A percentile compares a stretch with the other conserved stretches of the same genome.
Evolutionary conservation across 225 moss, liverwort and hornwort species (phyloP).

Genomic region (Takakia lepidozioides): DNA sequence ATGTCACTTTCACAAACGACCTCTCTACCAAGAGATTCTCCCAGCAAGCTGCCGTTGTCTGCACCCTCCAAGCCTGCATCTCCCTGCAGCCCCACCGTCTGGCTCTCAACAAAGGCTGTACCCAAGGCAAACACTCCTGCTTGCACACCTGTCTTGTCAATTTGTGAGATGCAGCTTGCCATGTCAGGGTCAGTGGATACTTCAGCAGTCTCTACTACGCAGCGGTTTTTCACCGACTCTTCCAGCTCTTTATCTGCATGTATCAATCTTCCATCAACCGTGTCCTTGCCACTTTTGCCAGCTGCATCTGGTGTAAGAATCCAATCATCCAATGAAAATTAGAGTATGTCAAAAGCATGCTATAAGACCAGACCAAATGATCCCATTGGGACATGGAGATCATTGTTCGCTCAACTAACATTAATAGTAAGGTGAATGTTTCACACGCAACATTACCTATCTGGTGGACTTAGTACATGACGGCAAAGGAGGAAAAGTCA

Average conservation of each 20-base stretch:
- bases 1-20: slow-evolving; percentile 42
- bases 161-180: slow-evolving; percentile 49
- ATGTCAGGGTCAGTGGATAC: slow-evolving; percentile 10
- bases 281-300: too few relatives aligned
- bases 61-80: slow-evolving; percentile 35
- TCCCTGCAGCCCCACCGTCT: slow-evolving; percentile 34
- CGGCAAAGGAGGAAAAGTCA: too few relatives aligned
- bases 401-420: too few relatives aligned
- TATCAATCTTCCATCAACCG: slow-evolving; percentile 27
- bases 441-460: too few relatives aligned
- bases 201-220: slow-evolving; percentile 27
- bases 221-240: slow-evolving; percentile 32
- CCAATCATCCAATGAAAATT: too few relatives aligned
- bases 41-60: slow-evolving; percentile 28
- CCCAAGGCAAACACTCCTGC: slow-evolving; percentile 29
- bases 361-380: too few relatives aligned
- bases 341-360: too few relatives aligned
- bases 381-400: too few relatives aligned
- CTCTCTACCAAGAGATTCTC: slow-evolving; percentile 24
- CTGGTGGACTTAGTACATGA: too few relatives aligned
- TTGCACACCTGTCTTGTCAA: slow-evolving; percentile 28
- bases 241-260: slow-evolving; percentile 28
- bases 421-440: too few relatives aligned
- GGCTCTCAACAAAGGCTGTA: slow-evolving; percentile 29
- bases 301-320: too few relatives aligned